A percentile compares a stretch with the other conserved stretches of the same genome.
Evolutionary conservation across 306 rosid genomes (phyloP).

Genomic region (Fragaria iinumae): DNA sequence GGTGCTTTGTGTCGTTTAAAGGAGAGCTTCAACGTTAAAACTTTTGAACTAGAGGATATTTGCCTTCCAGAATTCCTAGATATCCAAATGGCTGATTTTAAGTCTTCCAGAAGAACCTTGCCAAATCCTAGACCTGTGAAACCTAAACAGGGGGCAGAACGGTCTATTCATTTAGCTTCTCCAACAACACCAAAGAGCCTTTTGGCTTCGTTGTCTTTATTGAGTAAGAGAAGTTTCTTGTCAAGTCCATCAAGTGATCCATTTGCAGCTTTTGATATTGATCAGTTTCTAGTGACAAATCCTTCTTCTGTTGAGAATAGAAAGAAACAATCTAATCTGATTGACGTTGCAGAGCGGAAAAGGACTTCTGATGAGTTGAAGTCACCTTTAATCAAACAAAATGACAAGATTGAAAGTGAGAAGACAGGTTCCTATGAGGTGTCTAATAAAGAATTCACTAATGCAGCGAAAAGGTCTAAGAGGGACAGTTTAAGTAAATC

Average conservation of each 20-base stretch:
- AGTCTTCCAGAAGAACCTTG: constrained; percentile 37
- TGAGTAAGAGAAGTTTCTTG: constrained; percentile 48
- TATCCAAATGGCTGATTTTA: constrained; percentile 39
- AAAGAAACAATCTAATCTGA: constrained; percentile 26
- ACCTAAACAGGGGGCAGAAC: constrained; percentile 30
- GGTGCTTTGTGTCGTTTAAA: constrained; percentile 49
- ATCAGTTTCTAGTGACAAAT: constrained; percentile 28
- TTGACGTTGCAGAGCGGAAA: constrained; percentile 32
- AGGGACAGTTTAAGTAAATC: constrained; percentile 27
- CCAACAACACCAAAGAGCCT: constrained; percentile 77
- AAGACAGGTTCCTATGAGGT: constrained; percentile 25
- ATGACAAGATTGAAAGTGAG: constrained; percentile 23
- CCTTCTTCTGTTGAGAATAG: constrained; percentile 20
- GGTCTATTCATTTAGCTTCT: constrained; percentile 39
- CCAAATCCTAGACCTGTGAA: constrained; percentile 45
- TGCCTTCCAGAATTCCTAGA: constrained; percentile 58
- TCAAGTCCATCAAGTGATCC: constrained; percentile 51
- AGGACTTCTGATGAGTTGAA: constrained; percentile 23
- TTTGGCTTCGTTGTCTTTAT: constrained; percentile 42
- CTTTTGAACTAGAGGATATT: constrained; percentile 51
- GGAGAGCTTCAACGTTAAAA: constrained; percentile 67
- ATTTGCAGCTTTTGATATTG: constrained; percentile 58
- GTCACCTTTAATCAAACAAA: constrained; percentile 24
- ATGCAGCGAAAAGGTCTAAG: constrained; percentile 21
- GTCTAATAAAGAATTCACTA: constrained; percentile 17